Conservation (phyloP, 2,329 filamentous ascomycete species). For the Nemania serpens region DNA sequence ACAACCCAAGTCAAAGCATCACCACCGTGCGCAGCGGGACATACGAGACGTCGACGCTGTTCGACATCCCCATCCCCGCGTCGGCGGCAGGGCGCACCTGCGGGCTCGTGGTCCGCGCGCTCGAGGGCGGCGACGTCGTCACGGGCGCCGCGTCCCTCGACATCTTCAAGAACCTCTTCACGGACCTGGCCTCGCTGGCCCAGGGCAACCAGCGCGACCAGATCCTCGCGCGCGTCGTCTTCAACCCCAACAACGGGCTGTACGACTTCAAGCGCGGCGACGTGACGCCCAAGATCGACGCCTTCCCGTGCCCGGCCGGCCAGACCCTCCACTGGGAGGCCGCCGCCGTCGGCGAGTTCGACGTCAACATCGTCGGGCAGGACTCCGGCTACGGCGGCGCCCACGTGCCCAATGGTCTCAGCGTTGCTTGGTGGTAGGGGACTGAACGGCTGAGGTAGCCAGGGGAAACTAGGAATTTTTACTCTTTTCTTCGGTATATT, state of each 20-base stretch:
- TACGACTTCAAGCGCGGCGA: constrained; percentile 33
- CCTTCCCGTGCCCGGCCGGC: constrained; percentile 36
- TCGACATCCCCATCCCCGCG: constrained; percentile 36
- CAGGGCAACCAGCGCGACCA: constrained; percentile 34
- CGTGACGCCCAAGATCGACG: constrained; percentile 28
- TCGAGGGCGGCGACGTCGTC: constrained; percentile 19
- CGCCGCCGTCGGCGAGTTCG: constrained; percentile 33
- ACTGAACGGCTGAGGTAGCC: too few species aligned
- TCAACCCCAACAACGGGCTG: constrained; percentile 27
- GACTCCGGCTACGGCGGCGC: constrained; percentile 29
- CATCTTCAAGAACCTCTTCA: constrained; percentile 36
- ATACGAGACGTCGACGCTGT: constrained; percentile 35
- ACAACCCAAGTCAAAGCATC: constrained; percentile 13
- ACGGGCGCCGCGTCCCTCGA: constrained; percentile 29
- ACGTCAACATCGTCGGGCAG: constrained; percentile 33
- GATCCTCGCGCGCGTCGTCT: constrained; percentile 33
- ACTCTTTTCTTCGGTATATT: too few species aligned
- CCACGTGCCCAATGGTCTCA: constrained; percentile 34
- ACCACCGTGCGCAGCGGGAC: constrained; percentile 28
- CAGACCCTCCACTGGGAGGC: constrained; percentile 35
- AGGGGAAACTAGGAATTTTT: background rate
- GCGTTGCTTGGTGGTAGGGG: constrained; percentile 33
- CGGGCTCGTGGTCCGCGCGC: constrained; percentile 32
- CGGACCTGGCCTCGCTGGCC: constrained; percentile 29
- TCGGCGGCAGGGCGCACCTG: constrained; percentile 33